phyloP scores from a whole-genome alignment of 192 early-diverging fungal species.

The Coemansia sp. region DNA sequence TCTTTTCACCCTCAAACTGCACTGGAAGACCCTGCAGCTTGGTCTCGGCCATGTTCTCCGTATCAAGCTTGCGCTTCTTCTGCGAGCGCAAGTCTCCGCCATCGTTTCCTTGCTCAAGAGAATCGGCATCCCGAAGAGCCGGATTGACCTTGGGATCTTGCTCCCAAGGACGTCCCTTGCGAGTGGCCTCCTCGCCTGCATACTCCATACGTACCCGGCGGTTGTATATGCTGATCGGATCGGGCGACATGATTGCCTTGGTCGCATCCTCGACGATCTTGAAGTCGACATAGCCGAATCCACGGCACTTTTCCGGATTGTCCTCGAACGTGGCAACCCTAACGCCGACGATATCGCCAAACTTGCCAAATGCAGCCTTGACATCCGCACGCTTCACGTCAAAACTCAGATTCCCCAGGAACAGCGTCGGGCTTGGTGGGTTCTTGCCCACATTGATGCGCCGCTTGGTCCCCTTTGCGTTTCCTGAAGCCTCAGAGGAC shows the following conservation, averaged over 20 bases:
- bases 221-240: slow-evolving; percentile 58
- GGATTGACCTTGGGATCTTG: slow-evolving; percentile 41
- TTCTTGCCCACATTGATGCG: slow-evolving; percentile 44
- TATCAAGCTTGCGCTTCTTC: slow-evolving; percentile 38
- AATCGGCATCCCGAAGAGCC: slow-evolving; percentile 15
- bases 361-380: slow-evolving; percentile 59
- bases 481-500: background rate
- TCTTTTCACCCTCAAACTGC: slow-evolving; percentile 67
- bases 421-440: slow-evolving; percentile 63
- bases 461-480: slow-evolving; percentile 44
- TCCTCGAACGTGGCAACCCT: slow-evolving; percentile 73
- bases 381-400: slow-evolving; percentile 55
- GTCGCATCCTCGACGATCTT: slow-evolving; percentile 62
- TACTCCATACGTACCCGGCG: slow-evolving; percentile 66
- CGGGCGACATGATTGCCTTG: slow-evolving; percentile 59
- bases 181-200: slow-evolving; percentile 65
- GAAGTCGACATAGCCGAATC: slow-evolving; percentile 73
- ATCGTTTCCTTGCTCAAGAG: slow-evolving; percentile 15
- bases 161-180: slow-evolving; percentile 65
- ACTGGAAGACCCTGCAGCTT: slow-evolving; percentile 53
- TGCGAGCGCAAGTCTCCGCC: slow-evolving; percentile 24
- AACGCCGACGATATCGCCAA: slow-evolving; percentile 66
- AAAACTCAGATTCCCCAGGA: slow-evolving; percentile 69
- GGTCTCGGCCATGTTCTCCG: slow-evolving; percentile 52
- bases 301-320: slow-evolving; percentile 71